Conservation (phyloP, 108 stramenopile species). For the Pseudonitzschia multistriata region DNA sequence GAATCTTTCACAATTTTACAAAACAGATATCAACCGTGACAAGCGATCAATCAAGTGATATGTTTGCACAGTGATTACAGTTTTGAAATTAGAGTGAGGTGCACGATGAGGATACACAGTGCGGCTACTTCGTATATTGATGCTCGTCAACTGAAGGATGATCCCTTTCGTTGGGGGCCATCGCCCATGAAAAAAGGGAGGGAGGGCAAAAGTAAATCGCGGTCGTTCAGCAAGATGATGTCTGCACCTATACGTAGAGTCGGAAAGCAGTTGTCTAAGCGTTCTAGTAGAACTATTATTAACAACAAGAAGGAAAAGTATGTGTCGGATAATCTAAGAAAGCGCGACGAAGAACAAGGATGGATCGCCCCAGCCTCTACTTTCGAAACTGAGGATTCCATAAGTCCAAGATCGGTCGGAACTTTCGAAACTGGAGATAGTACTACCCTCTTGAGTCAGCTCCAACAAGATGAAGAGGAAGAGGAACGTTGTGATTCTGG, state of each 20-base stretch:
- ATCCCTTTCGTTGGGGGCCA: not conserved
- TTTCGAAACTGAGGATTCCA: conserved; percentile 6
- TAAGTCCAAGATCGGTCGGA: conserved; percentile 4
- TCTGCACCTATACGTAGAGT: conserved; percentile 6
- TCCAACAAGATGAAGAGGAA: not conserved
- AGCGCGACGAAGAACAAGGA: not conserved
- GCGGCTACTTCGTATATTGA: not conserved
- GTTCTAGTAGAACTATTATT: not conserved
- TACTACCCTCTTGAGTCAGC: not conserved
- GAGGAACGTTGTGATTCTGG: not conserved
- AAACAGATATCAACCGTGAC: not conserved
- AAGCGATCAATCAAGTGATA: not conserved
- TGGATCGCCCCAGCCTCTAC: not conserved
- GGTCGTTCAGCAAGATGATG: not conserved
- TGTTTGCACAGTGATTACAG: not conserved
- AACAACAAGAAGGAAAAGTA: not conserved
- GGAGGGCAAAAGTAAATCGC: not conserved
- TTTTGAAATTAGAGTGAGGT: not conserved
- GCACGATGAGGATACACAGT: conserved; percentile 4
- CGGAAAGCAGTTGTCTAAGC: not conserved
- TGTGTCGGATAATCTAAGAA: not conserved
- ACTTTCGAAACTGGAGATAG: not conserved
- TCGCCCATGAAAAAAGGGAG: not conserved
- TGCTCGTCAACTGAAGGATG: not conserved
- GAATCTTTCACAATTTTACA: not conserved